Conservation (phyloP, 306 rosid genomes). For the Mucuna pruriens region DNA sequence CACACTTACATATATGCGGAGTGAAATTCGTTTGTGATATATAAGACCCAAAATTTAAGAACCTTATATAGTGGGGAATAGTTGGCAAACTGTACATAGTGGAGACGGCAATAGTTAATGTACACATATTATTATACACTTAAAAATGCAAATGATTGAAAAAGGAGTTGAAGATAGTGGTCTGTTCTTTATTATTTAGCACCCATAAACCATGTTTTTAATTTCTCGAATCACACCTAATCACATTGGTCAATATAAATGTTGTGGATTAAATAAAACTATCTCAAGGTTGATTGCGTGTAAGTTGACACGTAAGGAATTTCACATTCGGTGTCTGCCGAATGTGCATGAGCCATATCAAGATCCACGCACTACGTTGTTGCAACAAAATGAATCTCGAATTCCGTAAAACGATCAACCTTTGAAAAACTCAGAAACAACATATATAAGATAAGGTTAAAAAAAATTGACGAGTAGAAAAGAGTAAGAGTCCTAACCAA, state of each 20-base stretch:
- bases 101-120: constrained; percentile 15
- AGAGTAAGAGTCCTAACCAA: background rate
- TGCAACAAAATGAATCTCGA: constrained; percentile 6
- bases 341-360: constrained; percentile 39
- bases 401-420: constrained; percentile 32
- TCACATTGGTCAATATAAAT: constrained; percentile 33
- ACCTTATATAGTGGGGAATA: constrained; percentile 41
- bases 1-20: background rate
- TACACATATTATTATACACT: constrained; percentile 3
- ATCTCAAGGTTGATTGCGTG: constrained; percentile 38
- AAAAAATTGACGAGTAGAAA: background rate
- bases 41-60: constrained; percentile 15
- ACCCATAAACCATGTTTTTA: constrained; percentile 28
- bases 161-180: constrained; percentile 45
- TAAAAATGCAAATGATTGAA: constrained; percentile 41
- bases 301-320: constrained; percentile 47
- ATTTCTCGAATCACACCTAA: constrained; percentile 34
- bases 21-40: constrained; percentile 26
- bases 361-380: background rate
- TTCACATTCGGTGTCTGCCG: constrained; percentile 43
- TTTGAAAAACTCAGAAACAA: constrained; percentile 5
- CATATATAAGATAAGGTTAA: constrained; percentile 19
- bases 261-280: constrained; percentile 9
- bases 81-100: constrained; percentile 40
- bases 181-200: constrained; percentile 34